Conservation (phyloP, 148 eudicot species). For the Talinum fruticosum region DNA sequence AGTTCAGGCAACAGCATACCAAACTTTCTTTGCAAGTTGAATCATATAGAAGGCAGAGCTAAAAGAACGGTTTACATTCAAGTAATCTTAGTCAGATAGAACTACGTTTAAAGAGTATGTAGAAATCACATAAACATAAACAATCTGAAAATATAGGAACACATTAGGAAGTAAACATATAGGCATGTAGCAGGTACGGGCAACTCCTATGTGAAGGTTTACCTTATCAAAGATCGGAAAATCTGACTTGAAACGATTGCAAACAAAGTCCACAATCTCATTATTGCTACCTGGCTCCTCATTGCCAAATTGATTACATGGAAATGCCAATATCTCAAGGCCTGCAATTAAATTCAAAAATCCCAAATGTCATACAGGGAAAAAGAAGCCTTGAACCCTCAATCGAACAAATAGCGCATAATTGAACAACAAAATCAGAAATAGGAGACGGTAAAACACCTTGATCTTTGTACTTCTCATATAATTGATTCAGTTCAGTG, state of each 20-base stretch:
- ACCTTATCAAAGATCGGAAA: constrained; percentile 78
- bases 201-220: neutral
- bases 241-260: constrained; percentile 59
- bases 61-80: no score
- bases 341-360: constrained; percentile 32
- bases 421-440: neutral
- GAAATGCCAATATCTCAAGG: constrained; percentile 68
- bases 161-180: neutral
- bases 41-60: no score
- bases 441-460: constrained; percentile 33
- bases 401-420: neutral
- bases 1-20: no score
- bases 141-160: neutral
- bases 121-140: neutral
- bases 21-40: no score
- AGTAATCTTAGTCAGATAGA: no score
- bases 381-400: neutral
- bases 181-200: neutral
- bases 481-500: constrained; percentile 50
- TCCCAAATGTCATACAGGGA: neutral
- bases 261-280: constrained; percentile 55
- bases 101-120: neutral
- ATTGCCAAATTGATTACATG: constrained; percentile 75
- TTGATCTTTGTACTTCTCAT: constrained; percentile 64
- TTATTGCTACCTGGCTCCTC: constrained; percentile 68